phyloP scores from a whole-genome alignment of 108 stramenopile species.

The Nitzschia sp. region DNA sequence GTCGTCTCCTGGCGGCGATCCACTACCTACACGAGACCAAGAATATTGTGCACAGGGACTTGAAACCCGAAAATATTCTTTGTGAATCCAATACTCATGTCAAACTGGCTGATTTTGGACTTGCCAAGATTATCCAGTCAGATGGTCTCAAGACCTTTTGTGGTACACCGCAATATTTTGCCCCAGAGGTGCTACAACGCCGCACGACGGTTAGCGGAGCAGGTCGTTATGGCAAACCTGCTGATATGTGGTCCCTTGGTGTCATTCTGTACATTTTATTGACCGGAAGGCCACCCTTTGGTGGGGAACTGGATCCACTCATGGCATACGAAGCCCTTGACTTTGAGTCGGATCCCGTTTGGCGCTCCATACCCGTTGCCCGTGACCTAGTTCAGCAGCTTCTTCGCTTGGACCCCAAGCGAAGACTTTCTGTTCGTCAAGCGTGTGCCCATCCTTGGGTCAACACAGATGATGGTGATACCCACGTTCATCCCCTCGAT shows the following conservation, averaged over 20 bases:
- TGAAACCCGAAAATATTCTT: constrained; percentile 94
- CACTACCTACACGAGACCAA: constrained; percentile 76
- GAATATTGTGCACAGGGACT: constrained; percentile 81
- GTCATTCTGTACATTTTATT: constrained; percentile 86
- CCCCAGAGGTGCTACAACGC: constrained; percentile 85
- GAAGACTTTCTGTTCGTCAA: constrained; percentile 61
- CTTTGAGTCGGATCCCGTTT: constrained; percentile 30
- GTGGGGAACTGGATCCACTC: constrained; percentile 40
- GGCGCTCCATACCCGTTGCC: constrained; percentile 48
- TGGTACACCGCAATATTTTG: constrained; percentile 92
- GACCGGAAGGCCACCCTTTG: constrained; percentile 76
- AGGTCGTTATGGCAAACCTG: constrained; percentile 83
- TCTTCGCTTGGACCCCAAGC: constrained; percentile 59
- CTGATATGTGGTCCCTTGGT: constrained; percentile 85
- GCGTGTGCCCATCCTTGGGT: constrained; percentile 84
- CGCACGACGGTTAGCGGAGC: constrained; percentile 64
- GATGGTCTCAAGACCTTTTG: constrained; percentile 88
- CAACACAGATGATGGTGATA: constrained; percentile 81
- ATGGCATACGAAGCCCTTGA: constrained; percentile 47
- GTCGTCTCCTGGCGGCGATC: constrained; percentile 72
- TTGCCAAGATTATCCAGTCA: constrained; percentile 78
- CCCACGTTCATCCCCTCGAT: constrained; percentile 75
- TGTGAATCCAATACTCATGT: constrained; percentile 50
- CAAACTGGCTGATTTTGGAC: constrained; percentile 89
- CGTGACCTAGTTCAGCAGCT: constrained; percentile 64